Base-by-base conservation (phyloP, 2,329 filamentous ascomycete genomes). In the Beauveria asiatica region DNA sequence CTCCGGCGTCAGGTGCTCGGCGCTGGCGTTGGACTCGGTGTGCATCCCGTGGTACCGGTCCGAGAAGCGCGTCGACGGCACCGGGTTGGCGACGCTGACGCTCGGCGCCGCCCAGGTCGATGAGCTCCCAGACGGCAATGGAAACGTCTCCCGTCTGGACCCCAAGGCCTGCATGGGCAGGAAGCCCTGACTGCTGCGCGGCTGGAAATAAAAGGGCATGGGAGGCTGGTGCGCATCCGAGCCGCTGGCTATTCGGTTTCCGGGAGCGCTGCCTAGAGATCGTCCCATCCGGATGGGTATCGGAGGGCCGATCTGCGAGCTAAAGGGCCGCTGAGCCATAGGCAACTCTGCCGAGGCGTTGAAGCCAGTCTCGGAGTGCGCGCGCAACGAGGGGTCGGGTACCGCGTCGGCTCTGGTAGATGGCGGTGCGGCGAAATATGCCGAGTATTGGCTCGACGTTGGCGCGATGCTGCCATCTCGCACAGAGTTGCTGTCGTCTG, bases 31-130 rank as follows among this genome's bases (percentile, higher is more conserved):
- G 17, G 64, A 66, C 5, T 66, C 62, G 6, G 66, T 73, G 51
- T 74, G 73, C 62, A 73, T 72, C 13, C 73, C 73, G 50, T 68
- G 69, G 58, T 75, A 75, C 50, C 68, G 70, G n/a, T 57, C 45
- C 0, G 73, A 75, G 65, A 75, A 72, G 65, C 56, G 59, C 23
- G 6, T 60, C 49, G 8, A 48, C 41, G 59, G 54, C 57, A 62
- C 46, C 13, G 55, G 37, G 3, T 33, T 53, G 46, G n/a, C n/a
- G 33, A 39, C 5, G 27, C 13, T 48, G 11, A 42, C 2, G 50
- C 11, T 39, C 10, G 21, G 21, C 8, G 39, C 5, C 8, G 39
- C 5, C 13, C 30, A 19, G 5, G 17, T 2, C 8, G 51, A 7
- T 17, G 5, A 0, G 42, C 19, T 45, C 17, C 2, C 4, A 3